A percentile compares a stretch with the other conserved stretches of the same genome.
Evolutionary conservation across 2,329 filamentous ascomycete species (phyloP).

Genomic region (Aspergillus ibericus): DNA sequence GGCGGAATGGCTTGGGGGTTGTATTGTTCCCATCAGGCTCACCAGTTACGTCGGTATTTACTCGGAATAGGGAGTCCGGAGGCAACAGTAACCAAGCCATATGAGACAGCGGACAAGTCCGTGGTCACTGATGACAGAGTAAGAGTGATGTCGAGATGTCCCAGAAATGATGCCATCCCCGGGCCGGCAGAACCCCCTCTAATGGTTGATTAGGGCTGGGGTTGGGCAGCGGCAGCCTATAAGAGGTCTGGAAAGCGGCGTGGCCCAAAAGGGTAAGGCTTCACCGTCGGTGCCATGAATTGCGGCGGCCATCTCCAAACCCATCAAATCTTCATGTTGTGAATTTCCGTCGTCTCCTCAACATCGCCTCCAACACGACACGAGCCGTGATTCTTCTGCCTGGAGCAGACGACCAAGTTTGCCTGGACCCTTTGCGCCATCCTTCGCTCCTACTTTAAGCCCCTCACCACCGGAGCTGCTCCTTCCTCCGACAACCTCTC

Average conservation of each 20-base stretch:
- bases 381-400: conserved; percentile 36
- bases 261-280: conserved; percentile 28
- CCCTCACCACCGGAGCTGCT: conserved; percentile 22
- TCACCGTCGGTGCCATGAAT: conserved; percentile 11
- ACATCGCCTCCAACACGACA: conserved; percentile 18
- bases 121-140: no score
- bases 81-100: no score
- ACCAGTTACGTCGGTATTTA: no score
- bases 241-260: conserved; percentile 15
- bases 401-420: conserved; percentile 36
- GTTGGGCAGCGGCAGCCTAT: conserved; percentile 21
- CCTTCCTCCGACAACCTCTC: conserved; percentile 25
- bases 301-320: conserved; percentile 25
- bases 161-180: not conserved
- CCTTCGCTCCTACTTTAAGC: conserved; percentile 13
- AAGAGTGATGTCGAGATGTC: not conserved
- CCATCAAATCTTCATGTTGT: conserved; percentile 34
- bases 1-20: not conserved
- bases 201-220: conserved; percentile 16
- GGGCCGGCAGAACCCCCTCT: not conserved
- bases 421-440: conserved; percentile 9
- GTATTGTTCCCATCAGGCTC: not conserved
- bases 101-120: no score
- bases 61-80: not conserved
- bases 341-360: conserved; percentile 19